These are phyloP conservation scores for Ligustrum vulgare DNA, from an alignment of 257 asterid species.

Conservation along the genomic window DNA sequence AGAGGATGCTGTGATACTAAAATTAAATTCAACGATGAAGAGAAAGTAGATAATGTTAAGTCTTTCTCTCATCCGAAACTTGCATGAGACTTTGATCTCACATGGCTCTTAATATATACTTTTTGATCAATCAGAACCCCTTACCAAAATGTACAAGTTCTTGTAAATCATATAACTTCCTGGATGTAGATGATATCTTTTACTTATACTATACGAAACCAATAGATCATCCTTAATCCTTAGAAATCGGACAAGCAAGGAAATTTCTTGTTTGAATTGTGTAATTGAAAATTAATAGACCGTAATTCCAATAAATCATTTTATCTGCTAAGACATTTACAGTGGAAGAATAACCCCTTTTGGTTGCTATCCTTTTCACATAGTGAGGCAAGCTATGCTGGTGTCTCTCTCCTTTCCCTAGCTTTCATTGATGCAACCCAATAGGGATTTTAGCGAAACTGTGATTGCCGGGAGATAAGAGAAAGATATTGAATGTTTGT, in stretches of 20 bases:
- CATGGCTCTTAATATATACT: neutral
- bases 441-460: too few relatives aligned
- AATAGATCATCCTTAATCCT: neutral
- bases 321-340: neutral
- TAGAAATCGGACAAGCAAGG: neutral
- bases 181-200: conserved; percentile 1
- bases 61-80: neutral
- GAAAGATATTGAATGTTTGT: too few relatives aligned
- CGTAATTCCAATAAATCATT: neutral
- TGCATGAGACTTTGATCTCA: neutral
- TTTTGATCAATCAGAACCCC: neutral
- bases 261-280: neutral
- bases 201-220: neutral
- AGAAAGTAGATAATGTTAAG: neutral
- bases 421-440: neutral
- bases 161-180: neutral
- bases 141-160: conserved; percentile 4
- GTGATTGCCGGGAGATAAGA: neutral
- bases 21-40: neutral
- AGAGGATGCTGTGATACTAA: neutral
- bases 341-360: neutral
- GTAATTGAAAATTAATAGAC: neutral
- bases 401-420: neutral
- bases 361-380: neutral
- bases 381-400: neutral